Conservation (phyloP, 2,329 filamentous ascomycete genomes). For the Parasarocladium wereldwijsianum region DNA sequence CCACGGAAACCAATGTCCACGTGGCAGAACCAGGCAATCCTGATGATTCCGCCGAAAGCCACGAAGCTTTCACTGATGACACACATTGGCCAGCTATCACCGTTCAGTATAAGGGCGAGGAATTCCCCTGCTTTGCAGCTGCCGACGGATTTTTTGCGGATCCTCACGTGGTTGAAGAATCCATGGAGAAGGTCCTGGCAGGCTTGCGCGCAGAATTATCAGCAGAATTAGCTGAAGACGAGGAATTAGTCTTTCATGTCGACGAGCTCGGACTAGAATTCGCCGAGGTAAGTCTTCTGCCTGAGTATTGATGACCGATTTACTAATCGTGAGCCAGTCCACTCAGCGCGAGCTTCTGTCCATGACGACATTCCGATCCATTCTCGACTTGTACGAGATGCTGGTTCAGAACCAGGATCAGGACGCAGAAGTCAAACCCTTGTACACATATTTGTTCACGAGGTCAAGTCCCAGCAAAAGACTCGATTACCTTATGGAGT, state of each 20-base stretch:
- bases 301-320: neutral
- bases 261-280: slow-evolving; percentile 39
- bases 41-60: slow-evolving; percentile 4
- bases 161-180: slow-evolving; percentile 23
- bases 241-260: slow-evolving; percentile 36
- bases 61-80: slow-evolving; percentile 3
- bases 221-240: slow-evolving; percentile 26
- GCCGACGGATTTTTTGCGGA: slow-evolving; percentile 30
- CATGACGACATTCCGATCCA: slow-evolving; percentile 22
- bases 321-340: slow-evolving; percentile 19
- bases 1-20: neutral
- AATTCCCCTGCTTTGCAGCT: slow-evolving; percentile 25
- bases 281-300: slow-evolving; percentile 25
- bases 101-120: slow-evolving; percentile 27
- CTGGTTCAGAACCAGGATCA: slow-evolving; percentile 27
- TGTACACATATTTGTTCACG: slow-evolving; percentile 28
- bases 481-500: slow-evolving; percentile 24
- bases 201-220: slow-evolving; percentile 29
- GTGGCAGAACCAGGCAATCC: slow-evolving; percentile 1
- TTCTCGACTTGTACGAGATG: slow-evolving; percentile 27
- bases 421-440: slow-evolving; percentile 12
- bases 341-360: slow-evolving; percentile 18
- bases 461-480: slow-evolving; percentile 23
- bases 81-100: slow-evolving; percentile 20
- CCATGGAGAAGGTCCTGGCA: slow-evolving; percentile 27